Conservation (phyloP, 805 yeast species). For the Lachancea dasiensis region DNA sequence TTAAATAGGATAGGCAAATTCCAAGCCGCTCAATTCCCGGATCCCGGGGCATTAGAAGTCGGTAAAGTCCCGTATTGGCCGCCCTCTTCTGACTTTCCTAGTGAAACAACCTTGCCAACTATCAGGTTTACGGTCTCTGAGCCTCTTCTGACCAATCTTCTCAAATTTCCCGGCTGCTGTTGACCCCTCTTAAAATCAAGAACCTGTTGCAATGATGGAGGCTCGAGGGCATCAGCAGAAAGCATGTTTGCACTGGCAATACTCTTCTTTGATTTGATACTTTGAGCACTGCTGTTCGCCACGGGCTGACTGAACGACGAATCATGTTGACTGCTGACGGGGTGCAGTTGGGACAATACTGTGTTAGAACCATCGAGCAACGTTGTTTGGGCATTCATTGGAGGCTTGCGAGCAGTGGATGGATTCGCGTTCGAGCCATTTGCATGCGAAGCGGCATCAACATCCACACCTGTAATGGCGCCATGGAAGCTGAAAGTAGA, state of each 20-base stretch:
- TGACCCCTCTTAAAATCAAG: conserved; percentile 30
- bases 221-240: conserved; percentile 28
- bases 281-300: conserved; percentile 13
- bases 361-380: conserved; percentile 25
- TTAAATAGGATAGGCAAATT: background rate
- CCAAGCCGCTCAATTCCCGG: background rate
- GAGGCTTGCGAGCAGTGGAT: conserved; percentile 39
- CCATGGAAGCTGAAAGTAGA: conserved; percentile 32
- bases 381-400: conserved; percentile 18
- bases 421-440: conserved; percentile 28
- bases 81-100: conserved; percentile 9
- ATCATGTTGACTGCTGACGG: conserved; percentile 3
- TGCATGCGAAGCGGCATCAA: conserved; percentile 5
- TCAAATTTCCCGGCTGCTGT: conserved; percentile 19
- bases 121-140: conserved; percentile 35
- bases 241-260: conserved; percentile 12
- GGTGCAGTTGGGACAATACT: conserved; percentile 6
- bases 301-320: conserved; percentile 1
- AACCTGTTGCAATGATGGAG: conserved; percentile 36
- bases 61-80: conserved; percentile 18
- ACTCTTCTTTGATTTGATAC: conserved; percentile 13
- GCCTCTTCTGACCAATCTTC: conserved; percentile 35
- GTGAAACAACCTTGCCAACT: conserved; percentile 20
- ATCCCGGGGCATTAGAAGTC: conserved; percentile 1
- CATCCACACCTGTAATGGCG: conserved; percentile 13